These are phyloP conservation scores for Protomyces pachydermus DNA, from an alignment of 1,139 yeast species.

Conservation along the genomic window DNA sequence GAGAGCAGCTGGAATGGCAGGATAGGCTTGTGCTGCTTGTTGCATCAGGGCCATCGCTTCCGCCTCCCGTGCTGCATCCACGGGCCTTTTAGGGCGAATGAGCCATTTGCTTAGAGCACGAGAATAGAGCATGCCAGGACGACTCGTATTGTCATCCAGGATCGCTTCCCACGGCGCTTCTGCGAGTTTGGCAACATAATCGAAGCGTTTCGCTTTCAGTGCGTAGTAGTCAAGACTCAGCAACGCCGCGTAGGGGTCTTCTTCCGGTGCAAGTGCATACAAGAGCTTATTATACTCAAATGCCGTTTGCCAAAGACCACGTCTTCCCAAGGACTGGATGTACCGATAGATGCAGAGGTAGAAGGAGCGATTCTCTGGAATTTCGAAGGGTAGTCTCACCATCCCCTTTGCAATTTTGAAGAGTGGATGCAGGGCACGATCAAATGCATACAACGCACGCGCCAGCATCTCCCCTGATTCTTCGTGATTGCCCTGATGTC, in stretches of 20 bases:
- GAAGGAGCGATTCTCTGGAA: conserved; percentile 69
- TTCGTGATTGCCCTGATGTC: conserved; percentile 62
- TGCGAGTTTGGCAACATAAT: conserved; percentile 55
- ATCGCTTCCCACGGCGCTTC: conserved; percentile 33
- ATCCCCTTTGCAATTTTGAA: conserved; percentile 49
- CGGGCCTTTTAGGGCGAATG: conserved; percentile 45
- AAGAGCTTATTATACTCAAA: conserved; percentile 66
- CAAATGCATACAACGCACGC: conserved; percentile 72
- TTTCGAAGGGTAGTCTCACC: conserved; percentile 69
- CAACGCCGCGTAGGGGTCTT: conserved; percentile 80
- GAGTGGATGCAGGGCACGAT: conserved; percentile 53
- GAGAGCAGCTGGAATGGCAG: conserved; percentile 54
- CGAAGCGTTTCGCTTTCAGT: conserved; percentile 59
- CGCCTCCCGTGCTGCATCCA: conserved; percentile 39
- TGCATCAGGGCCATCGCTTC: neutral
- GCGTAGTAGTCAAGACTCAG: conserved; percentile 79
- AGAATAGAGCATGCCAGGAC: conserved; percentile 67
- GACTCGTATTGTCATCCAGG: conserved; percentile 46
- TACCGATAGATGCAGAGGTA: conserved; percentile 70
- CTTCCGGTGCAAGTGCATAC: conserved; percentile 56
- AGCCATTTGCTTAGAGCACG: conserved; percentile 50
- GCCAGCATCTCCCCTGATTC: conserved; percentile 49
- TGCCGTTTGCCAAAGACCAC: conserved; percentile 75
- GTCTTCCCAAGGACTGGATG: conserved; percentile 63
- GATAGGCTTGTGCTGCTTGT: conserved; percentile 53